Evolutionary conservation across 2,329 filamentous ascomycete species (phyloP).

Genomic region (Orbilia blumenaviensis): DNA sequence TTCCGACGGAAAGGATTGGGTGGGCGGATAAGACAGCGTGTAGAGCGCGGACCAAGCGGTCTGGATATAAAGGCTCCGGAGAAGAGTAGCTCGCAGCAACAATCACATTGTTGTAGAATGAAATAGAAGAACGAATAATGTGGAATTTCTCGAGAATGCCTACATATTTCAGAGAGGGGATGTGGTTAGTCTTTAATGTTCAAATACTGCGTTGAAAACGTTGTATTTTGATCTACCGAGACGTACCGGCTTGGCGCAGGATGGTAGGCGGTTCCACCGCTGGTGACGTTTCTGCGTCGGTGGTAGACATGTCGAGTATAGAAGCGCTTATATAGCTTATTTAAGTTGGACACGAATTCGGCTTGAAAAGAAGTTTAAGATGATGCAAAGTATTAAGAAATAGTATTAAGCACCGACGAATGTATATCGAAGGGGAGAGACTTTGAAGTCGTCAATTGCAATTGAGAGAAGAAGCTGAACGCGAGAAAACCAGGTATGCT

Average conservation of each 20-base stretch:
- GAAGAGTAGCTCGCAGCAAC: constrained; percentile 54
- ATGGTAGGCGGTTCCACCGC: neutral
- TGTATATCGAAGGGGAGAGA: constrained; percentile 16
- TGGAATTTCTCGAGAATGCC: constrained; percentile 53
- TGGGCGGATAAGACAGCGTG: constrained; percentile 62
- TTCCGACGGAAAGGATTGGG: constrained; percentile 65
- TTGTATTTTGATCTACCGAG: constrained; percentile 7
- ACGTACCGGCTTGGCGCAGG: constrained; percentile 47
- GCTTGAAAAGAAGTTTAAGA: too few species aligned
- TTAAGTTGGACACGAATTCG: neutral
- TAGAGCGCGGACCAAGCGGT: constrained; percentile 46
- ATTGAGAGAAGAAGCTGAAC: neutral
- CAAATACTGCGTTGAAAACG: constrained; percentile 10
- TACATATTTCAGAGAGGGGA: neutral
- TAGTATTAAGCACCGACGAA: constrained; percentile 18
- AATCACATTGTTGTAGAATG: constrained; percentile 54
- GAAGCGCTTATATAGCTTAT: neutral
- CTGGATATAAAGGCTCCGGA: constrained; percentile 6
- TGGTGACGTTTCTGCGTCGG: neutral
- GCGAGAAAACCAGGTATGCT: constrained; percentile 16
- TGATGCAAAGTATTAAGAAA: neutral
- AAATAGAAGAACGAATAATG: constrained; percentile 39
- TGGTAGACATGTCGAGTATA: constrained; percentile 5
- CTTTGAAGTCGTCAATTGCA: neutral
- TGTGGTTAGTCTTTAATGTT: neutral